Percentiles rank a stretch among this genome's conserved stretches.
These are phyloP conservation scores for Talaromyces sp. DNA, from an alignment of 2,329 filamentous ascomycete genomes.

Conservation along the genomic window DNA sequence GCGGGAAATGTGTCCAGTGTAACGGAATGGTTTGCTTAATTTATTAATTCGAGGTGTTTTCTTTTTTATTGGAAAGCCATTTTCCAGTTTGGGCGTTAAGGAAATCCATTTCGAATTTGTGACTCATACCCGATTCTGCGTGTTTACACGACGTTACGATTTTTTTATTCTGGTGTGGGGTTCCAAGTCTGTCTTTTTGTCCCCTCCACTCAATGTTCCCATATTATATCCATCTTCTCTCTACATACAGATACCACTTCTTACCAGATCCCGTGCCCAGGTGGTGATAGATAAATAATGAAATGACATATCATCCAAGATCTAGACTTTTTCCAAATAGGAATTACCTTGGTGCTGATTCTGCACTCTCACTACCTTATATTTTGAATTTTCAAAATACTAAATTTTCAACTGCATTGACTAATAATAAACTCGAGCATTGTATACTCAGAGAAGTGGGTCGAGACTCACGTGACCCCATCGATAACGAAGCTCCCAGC, in stretches of 20 bases:
- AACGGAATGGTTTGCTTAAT: slow-evolving; percentile 34
- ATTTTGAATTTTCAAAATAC: no score
- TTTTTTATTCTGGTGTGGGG: background rate
- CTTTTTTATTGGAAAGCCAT: background rate
- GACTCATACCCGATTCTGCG: background rate
- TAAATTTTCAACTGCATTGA: no score
- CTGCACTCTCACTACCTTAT: no score
- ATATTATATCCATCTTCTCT: slow-evolving; percentile 14
- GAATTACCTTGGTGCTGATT: no score
- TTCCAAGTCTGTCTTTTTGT: background rate
- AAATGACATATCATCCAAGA: background rate
- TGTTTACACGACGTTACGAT: background rate
- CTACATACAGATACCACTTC: background rate
- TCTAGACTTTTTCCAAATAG: background rate
- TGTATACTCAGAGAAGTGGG: background rate
- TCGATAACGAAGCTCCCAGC: slow-evolving; percentile 32
- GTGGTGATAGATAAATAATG: background rate
- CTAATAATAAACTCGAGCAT: no score
- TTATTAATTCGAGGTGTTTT: background rate
- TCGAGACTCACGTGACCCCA: slow-evolving; percentile 22
- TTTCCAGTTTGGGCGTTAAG: background rate
- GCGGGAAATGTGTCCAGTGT: slow-evolving; percentile 25
- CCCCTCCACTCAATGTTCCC: slow-evolving; percentile 20
- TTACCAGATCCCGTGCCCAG: no score
- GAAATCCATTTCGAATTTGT: background rate